Base-by-base conservation (phyloP, 192 early-diverging fungal genomes). In the Coemansia sp. region DNA sequence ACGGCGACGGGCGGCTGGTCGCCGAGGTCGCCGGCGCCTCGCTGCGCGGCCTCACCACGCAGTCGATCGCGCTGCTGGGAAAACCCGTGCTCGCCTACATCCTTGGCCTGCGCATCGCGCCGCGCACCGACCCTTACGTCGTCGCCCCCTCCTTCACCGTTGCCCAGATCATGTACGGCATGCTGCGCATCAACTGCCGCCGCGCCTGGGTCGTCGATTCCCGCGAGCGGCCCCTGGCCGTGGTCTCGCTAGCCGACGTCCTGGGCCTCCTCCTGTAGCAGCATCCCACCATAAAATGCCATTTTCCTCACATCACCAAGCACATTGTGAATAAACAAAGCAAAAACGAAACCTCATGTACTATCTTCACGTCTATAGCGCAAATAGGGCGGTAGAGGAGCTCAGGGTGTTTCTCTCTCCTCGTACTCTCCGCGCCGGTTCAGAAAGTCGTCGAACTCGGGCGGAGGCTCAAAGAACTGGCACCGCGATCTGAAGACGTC, bases 401-500 rank as follows among this genome's bases (percentile, higher is more conserved):
- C n/a, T n/a, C n/a, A n/a, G n/a, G n/a, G n/a, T n/a, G n/a, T n/a
- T n/a, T n/a, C n/a, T n/a, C 12, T 50, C 7, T 44, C 44, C 49
- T 53, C n/a, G n/a, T 17, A 37, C 22, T 37, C 22, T 56, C 32
- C 37, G 20, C 55, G 55, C 64, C 72, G 74, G 55, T 81, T 76
- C 63, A 85, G 69, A 55, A 83, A 77, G 42, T 79, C 72, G 48
- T 75, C 72, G 64, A 86, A 83, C 63, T 88, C 84, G 74, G 10
- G n/a, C 4, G 77, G 77, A 20, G 74, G 44, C 46, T 79, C 85
- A 71, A 89, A 88, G 12, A 88, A 75, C 51, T 84, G 85, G 66
- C 91, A 93, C 65, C 88, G 87, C 40, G 83, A 81, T 59, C 78
- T 86, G 67, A 93, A 90, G 17, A 90, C 88, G 70, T 86, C 85